These are phyloP conservation scores for Cyclotella cryptica DNA, from an alignment of 108 stramenopile species.

Conservation along the genomic window DNA sequence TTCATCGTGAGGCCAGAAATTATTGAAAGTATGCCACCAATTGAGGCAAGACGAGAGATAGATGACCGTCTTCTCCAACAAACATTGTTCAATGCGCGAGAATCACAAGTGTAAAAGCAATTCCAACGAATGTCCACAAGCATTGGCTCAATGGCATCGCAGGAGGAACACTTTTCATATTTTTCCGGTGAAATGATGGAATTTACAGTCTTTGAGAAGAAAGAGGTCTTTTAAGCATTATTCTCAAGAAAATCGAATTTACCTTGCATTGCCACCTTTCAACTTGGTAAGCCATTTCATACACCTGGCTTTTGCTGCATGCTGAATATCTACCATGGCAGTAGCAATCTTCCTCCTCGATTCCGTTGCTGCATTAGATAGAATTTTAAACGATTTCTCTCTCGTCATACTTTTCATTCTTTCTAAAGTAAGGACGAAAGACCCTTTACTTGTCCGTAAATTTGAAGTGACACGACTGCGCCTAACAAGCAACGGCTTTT, in stretches of 20 bases:
- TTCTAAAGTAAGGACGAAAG: slow-evolving; percentile 1
- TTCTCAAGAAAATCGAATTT: background rate
- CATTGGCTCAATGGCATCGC: slow-evolving; percentile 18
- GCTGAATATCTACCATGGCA: slow-evolving; percentile 5
- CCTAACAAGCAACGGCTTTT: slow-evolving; percentile 6
- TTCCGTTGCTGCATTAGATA: slow-evolving; percentile 17
- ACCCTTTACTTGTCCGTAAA: background rate
- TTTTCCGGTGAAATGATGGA: background rate
- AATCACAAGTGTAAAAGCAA: slow-evolving; percentile 7
- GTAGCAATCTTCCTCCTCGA: slow-evolving; percentile 9
- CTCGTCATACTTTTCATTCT: slow-evolving; percentile 12
- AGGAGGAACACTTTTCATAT: slow-evolving; percentile 20
- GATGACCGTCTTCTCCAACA: slow-evolving; percentile 9
- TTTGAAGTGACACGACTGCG: background rate
- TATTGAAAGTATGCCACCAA: too few species aligned
- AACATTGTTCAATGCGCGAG: slow-evolving; percentile 2
- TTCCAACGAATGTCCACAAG: slow-evolving; percentile 32
- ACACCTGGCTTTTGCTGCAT: slow-evolving; percentile 7
- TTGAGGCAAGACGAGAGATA: slow-evolving; percentile 3
- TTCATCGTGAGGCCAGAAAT: too few species aligned
- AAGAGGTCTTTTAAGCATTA: background rate
- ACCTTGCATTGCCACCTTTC: slow-evolving; percentile 22
- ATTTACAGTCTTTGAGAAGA: background rate
- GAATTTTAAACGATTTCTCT: slow-evolving; percentile 14
- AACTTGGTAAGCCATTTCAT: slow-evolving; percentile 29